Conservation (phyloP, 1,284 basidiomycete species). For the Ceratobasidium sp. region DNA sequence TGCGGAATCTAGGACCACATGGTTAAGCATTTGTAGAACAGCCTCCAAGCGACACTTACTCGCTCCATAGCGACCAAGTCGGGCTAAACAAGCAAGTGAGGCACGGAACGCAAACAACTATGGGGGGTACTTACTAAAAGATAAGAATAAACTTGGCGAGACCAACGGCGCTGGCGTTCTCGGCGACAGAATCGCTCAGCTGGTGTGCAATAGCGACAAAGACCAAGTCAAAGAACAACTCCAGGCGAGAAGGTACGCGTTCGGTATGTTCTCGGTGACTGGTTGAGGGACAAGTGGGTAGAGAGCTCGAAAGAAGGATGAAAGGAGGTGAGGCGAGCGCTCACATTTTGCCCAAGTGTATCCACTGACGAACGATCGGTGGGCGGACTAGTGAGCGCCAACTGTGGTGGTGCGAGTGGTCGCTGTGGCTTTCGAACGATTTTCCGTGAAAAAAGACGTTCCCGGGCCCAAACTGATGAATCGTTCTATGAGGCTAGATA, state of each 20-base stretch:
- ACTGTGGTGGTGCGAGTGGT: constrained; percentile 31
- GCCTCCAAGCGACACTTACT: constrained; percentile 46
- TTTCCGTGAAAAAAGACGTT: constrained; percentile 33
- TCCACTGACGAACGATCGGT: constrained; percentile 30
- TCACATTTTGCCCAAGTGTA: constrained; percentile 40
- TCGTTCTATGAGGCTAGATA: constrained; percentile 15
- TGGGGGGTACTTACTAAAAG: constrained; percentile 47
- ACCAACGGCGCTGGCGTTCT: constrained; percentile 49
- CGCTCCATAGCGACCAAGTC: constrained; percentile 59
- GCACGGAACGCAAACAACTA: background rate
- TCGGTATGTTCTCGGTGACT: constrained; percentile 41
- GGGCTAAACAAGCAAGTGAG: constrained; percentile 50
- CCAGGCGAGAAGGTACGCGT: constrained; percentile 51
- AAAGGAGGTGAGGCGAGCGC: background rate
- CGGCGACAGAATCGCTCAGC: constrained; percentile 56
- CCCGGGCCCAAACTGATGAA: constrained; percentile 28
- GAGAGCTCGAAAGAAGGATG: background rate
- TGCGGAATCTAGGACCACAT: constrained; percentile 51
- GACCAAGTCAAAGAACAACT: constrained; percentile 60
- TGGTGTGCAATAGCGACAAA: constrained; percentile 61
- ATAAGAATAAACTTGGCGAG: constrained; percentile 52
- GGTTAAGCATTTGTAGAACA: background rate
- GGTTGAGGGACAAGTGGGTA: constrained; percentile 2
- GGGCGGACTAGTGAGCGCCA: constrained; percentile 11
- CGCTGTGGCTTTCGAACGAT: constrained; percentile 24